Evolutionary conservation across 768 basidiomycete species (phyloP).

Genomic region (Nidularia sp.): DNA sequence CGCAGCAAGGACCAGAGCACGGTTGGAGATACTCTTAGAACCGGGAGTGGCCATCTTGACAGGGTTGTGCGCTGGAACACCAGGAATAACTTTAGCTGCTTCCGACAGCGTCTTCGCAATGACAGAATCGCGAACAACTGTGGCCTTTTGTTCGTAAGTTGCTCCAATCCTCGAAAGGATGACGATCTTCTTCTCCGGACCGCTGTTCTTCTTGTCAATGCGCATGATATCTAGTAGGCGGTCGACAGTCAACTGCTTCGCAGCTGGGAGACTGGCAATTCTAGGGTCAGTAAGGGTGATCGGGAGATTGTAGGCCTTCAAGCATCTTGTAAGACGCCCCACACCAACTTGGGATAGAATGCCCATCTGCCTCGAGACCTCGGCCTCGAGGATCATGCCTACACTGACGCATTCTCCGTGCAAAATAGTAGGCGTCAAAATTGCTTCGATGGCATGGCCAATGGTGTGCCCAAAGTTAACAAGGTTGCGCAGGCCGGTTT

Average conservation of each 20-base stretch:
- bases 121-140: constrained; percentile 73
- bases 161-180: constrained; percentile 87
- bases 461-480: constrained; percentile 99
- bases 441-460: constrained; percentile 97
- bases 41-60: constrained; percentile 87
- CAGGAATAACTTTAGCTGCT: constrained; percentile 71
- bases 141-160: constrained; percentile 89
- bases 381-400: constrained; percentile 96
- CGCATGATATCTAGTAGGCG: constrained; percentile 90
- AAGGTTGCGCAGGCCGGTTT: constrained; percentile 94
- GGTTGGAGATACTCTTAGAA: constrained; percentile 94
- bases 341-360: constrained; percentile 89
- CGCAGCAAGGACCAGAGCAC: constrained; percentile 90
- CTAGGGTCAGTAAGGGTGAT: constrained; percentile 75
- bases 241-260: constrained; percentile 72
- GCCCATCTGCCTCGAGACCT: constrained; percentile 85
- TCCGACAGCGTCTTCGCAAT: constrained; percentile 82
- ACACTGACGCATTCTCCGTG: constrained; percentile 96
- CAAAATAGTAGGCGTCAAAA: constrained; percentile 88
- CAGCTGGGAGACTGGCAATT: constrained; percentile 67
- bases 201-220: constrained; percentile 97
- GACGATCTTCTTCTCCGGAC: constrained; percentile 89
- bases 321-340: constrained; percentile 80
- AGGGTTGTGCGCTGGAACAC: constrained; percentile 55
- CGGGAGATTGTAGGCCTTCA: constrained; percentile 91